Conservation (phyloP, 2,329 filamentous ascomycete species). For the Diaporthe vexans region DNA sequence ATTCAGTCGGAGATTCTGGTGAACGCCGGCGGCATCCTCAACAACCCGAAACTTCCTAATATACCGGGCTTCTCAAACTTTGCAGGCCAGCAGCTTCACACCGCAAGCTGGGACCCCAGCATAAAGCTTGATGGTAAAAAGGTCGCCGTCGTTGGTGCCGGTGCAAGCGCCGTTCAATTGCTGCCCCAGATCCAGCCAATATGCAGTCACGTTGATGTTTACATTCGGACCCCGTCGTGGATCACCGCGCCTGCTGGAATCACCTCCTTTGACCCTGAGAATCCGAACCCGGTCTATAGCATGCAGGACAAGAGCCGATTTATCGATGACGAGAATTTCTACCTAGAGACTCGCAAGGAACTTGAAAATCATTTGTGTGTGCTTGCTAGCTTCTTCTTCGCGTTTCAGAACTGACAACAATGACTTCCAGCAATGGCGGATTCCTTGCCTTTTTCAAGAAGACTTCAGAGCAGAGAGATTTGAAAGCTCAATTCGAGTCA, state of each 20-base stretch:
- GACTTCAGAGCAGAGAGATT: neutral
- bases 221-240: conserved; percentile 14
- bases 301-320: neutral
- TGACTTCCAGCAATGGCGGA: neutral
- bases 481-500: neutral
- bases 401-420: neutral
- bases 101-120: conserved; percentile 10
- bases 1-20: conserved; percentile 54
- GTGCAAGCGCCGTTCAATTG: conserved; percentile 24
- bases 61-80: conserved; percentile 52
- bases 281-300: neutral
- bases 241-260: conserved; percentile 13
- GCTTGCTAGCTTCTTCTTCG: neutral
- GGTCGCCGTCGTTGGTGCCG: conserved; percentile 19
- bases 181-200: conserved; percentile 13
- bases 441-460: conserved; percentile 20
- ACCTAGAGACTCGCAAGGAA: conserved; percentile 12
- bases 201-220: conserved; percentile 33
- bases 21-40: conserved; percentile 55
- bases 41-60: conserved; percentile 10
- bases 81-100: conserved; percentile 51
- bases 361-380: neutral
- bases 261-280: neutral
- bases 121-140: conserved; percentile 12
- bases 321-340: neutral